A percentile compares a stretch with the other conserved stretches of the same genome.
These are phyloP conservation scores for Leccinum barrowsii DNA, from an alignment of 768 basidiomycete species.

Conservation along the genomic window DNA sequence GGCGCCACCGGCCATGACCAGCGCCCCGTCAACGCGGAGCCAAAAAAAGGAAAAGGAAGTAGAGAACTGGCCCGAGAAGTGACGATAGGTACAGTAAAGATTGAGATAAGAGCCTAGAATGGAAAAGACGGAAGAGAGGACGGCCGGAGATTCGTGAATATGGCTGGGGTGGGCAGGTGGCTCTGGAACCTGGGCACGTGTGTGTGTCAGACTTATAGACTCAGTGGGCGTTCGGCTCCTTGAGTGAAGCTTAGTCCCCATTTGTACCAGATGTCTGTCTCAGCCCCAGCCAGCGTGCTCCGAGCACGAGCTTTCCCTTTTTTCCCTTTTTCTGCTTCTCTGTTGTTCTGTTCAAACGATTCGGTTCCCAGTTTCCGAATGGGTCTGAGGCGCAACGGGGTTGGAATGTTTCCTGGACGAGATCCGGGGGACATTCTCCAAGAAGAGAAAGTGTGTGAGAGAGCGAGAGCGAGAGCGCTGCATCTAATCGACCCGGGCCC, in stretches of 20 bases:
- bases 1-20: neutral
- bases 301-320: conserved; percentile 7
- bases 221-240: neutral
- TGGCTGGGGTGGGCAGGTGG: neutral
- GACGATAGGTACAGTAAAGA: neutral
- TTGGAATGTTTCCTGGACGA: conserved; percentile 5
- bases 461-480: neutral
- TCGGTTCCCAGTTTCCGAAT: conserved; percentile 22
- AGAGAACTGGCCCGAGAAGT: neutral
- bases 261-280: neutral
- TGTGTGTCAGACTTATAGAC: neutral
- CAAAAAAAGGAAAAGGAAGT: neutral
- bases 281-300: conserved; percentile 9
- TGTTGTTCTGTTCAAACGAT: neutral
- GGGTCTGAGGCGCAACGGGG: conserved; percentile 10
- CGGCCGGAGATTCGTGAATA: neutral
- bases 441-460: neutral
- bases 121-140: neutral
- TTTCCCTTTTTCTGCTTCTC: neutral
- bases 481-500: conserved; percentile 12
- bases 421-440: neutral
- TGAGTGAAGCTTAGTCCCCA: neutral
- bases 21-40: neutral
- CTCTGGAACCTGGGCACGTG: neutral
- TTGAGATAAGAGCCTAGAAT: neutral